Evolutionary conservation across 1,284 basidiomycete genomes (phyloP).

Genomic region (Spongiforma sp.): DNA sequence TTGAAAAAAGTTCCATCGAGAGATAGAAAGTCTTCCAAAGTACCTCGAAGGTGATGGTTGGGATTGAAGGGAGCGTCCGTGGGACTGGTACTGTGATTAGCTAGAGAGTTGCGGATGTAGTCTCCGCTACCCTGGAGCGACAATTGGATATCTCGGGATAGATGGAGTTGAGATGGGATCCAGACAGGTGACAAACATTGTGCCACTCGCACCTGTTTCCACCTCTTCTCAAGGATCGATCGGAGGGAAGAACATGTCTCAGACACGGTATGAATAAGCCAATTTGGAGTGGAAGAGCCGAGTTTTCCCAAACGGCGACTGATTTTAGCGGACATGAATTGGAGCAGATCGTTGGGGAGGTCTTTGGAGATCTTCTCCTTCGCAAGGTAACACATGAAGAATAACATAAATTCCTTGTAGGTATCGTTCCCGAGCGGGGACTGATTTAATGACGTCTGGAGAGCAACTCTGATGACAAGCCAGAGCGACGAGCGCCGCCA

Average conservation of each 20-base stretch:
- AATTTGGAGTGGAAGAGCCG: not conserved
- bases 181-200: conserved; percentile 10
- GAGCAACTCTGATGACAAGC: conserved; percentile 18
- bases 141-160: not conserved
- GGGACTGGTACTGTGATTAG: not conserved
- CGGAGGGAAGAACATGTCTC: conserved; percentile 2
- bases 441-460: not conserved
- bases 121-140: not conserved
- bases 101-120: not conserved
- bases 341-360: conserved; percentile 35
- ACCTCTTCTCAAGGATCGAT: conserved; percentile 1
- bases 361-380: conserved; percentile 16
- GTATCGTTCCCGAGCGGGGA: not conserved
- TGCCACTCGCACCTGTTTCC: not conserved
- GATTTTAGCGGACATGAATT: not conserved
- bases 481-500: conserved; percentile 44
- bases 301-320: not conserved
- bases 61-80: not conserved
- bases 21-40: not conserved
- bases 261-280: not conserved
- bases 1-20: not conserved
- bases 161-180: not conserved
- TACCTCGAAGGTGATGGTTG: not conserved
- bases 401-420: not conserved
- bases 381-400: conserved; percentile 39